Conservation (phyloP, 2,329 filamentous ascomycete genomes). For the Daldinia sp. region DNA sequence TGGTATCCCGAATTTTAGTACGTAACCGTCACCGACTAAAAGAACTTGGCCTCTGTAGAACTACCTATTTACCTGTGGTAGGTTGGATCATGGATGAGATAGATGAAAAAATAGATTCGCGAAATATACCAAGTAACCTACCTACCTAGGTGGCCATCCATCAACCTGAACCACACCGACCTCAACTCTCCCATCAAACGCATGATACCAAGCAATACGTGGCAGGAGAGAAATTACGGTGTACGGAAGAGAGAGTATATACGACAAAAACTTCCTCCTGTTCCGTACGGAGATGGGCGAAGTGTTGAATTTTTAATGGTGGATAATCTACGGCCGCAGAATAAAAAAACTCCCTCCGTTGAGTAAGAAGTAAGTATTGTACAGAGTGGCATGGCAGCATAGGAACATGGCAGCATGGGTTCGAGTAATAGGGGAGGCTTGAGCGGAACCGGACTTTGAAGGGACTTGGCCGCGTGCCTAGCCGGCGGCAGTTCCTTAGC, state of each 20-base stretch:
- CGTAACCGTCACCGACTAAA: conserved; percentile 20
- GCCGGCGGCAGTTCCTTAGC: conserved; percentile 37
- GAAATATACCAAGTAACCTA: too few relatives aligned
- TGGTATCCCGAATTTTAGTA: conserved; percentile 34
- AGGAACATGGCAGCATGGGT: conserved; percentile 33
- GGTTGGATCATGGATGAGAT: too few relatives aligned
- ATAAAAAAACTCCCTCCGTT: conserved; percentile 12
- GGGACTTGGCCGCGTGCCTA: conserved; percentile 36
- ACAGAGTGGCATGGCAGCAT: conserved; percentile 18
- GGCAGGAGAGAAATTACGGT: conserved; percentile 6
- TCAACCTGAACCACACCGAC: conserved; percentile 15
- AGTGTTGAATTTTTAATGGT: conserved; percentile 34
- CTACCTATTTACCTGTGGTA: too few relatives aligned
- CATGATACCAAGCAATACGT: background rate
- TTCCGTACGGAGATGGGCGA: conserved; percentile 24
- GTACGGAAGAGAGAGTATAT: conserved; percentile 8
- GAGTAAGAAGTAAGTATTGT: background rate
- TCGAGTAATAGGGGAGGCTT: conserved; percentile 35
- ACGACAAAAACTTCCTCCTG: conserved; percentile 7
- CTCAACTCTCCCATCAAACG: background rate
- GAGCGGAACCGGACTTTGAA: conserved; percentile 37
- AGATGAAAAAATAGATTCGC: conserved; percentile 4
- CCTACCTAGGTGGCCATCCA: too few relatives aligned
- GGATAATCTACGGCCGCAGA: conserved; percentile 36
- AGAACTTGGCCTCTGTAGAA: conserved; percentile 16